phyloP scores from a whole-genome alignment of 2,329 filamentous ascomycete genomes.

The Domatiomyces catenatus region DNA sequence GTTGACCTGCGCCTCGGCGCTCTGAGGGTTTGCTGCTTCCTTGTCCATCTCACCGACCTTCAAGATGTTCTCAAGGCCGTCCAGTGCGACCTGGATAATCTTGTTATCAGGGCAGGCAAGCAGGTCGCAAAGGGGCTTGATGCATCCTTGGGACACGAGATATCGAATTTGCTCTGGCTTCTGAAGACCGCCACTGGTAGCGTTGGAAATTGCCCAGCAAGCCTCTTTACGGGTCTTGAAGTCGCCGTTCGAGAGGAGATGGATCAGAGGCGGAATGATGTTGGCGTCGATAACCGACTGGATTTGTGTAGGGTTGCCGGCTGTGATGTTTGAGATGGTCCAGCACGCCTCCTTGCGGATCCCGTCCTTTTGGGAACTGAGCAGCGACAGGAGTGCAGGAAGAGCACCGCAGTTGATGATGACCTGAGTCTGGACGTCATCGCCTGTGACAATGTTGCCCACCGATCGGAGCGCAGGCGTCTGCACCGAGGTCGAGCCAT shows the following conservation, averaged over 20 bases:
- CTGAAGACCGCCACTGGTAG: slow-evolving; percentile 90
- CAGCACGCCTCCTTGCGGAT: slow-evolving; percentile 99
- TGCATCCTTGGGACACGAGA: slow-evolving; percentile 82
- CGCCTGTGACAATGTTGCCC: slow-evolving; percentile 95
- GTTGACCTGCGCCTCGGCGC: slow-evolving; percentile 65
- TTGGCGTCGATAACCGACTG: slow-evolving; percentile 93
- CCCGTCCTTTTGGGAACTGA: slow-evolving; percentile 95
- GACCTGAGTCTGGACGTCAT: slow-evolving; percentile 96
- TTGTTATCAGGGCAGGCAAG: slow-evolving; percentile 97
- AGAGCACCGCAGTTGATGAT: slow-evolving; percentile 98
- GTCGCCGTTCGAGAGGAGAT: slow-evolving; percentile 89
- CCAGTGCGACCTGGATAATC: slow-evolving; percentile 96
- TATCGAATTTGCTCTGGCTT: slow-evolving; percentile 98
- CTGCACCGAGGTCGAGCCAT: slow-evolving; percentile 94
- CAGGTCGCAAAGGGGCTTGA: slow-evolving; percentile 91
- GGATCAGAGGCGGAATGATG: slow-evolving; percentile 90
- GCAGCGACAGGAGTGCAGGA: slow-evolving; percentile 75
- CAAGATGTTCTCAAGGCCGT: slow-evolving; percentile 96
- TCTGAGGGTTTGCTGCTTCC: slow-evolving; percentile 57
- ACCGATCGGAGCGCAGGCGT: slow-evolving; percentile 93
- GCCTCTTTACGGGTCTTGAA: slow-evolving; percentile 99
- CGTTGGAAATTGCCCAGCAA: slow-evolving; percentile 98
- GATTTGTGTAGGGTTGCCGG: slow-evolving; percentile 94
- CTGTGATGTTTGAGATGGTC: slow-evolving; percentile 98
- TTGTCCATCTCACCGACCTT: slow-evolving; percentile 99